These are phyloP conservation scores for Naematelia aurantialba DNA, from an alignment of 768 basidiomycete species.

Conservation along the genomic window DNA sequence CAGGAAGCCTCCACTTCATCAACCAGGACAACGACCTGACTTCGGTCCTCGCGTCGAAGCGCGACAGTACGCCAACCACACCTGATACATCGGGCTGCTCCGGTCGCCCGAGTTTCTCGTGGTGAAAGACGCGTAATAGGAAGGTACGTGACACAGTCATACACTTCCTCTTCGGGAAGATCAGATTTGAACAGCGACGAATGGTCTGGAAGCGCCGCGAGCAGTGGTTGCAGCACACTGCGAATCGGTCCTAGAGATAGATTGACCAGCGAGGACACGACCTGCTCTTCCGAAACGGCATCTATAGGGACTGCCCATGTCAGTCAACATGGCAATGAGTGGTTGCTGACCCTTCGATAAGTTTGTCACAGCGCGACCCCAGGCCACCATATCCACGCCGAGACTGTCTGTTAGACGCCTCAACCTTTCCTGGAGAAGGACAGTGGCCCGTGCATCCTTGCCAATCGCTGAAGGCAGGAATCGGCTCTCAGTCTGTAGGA, in stretches of 20 bases:
- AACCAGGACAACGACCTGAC: not conserved
- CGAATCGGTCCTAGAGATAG: slow-evolving; percentile 4
- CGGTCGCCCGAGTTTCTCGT: not conserved
- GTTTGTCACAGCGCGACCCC: slow-evolving; percentile 27
- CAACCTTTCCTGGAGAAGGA: slow-evolving; percentile 25
- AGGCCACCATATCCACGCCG: slow-evolving; percentile 28
- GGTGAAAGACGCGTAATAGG: no score
- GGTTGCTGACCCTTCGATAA: not conserved
- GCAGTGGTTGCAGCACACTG: not conserved
- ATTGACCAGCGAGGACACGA: slow-evolving; percentile 9
- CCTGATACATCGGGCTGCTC: slow-evolving; percentile 9
- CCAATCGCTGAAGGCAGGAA: slow-evolving; percentile 4
- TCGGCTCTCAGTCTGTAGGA: slow-evolving; percentile 22
- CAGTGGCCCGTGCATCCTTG: slow-evolving; percentile 28
- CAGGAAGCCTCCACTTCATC: slow-evolving; percentile 3
- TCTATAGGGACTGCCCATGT: not conserved
- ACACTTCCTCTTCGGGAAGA: slow-evolving; percentile 4
- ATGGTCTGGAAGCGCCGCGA: slow-evolving; percentile 19
- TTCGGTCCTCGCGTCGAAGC: not conserved
- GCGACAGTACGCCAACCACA: slow-evolving; percentile 8
- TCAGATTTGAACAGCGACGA: slow-evolving; percentile 25
- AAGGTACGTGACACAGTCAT: not conserved
- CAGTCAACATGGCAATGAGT: not conserved
- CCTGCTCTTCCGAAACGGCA: not conserved
- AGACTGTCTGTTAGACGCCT: slow-evolving; percentile 13